Evolutionary conservation across 2,329 filamentous ascomycete species (phyloP), one percentile per base, ranked within the genome.

Genomic region (Hymenoscyphus fraxineus): DNA sequence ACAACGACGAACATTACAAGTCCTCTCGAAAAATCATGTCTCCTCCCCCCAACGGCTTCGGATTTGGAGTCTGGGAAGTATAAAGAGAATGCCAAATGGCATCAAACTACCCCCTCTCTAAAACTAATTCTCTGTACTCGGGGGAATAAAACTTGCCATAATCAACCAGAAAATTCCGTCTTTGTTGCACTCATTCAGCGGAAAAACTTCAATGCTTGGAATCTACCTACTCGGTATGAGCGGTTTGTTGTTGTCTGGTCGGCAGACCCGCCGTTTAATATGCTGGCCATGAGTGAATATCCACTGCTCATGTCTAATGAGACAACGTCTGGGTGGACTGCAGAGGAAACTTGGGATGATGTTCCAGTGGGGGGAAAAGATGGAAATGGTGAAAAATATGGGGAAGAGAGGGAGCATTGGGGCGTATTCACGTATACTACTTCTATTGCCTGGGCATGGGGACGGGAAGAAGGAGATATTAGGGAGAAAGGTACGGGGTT

Each of bases 361-460:
- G 67, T 70, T 31, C 66, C 66, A 2, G 66, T 69, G 27, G 27
- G 27, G 27, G 27, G 27, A 35, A 55, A 67, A n/a, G 38, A 61
- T 35, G 39, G 58, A 2, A 65, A 67, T 41, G 55, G 35, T 35
- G 57, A 67, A n/a, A 38, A 60, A 35, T 27, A 27, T 27, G 39
- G 58, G 2, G 66, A 67, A 41, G 55, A 61, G 35, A 71, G 68
- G 64, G 61, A 61, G 0, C 62, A 66, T 32, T 73, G 72, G 68
- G 76, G 73, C 1, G 73, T 74, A 27, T 77, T 78, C 63, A 78
- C 77, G 0, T 78, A 78, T 62, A 78, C 77, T 9, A 76, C 77
- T 3, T 76, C 75, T 58, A 74, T 78, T 27, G 74, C 75, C 1
- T 78, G 75, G 67, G 74, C 76, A 10, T 77, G 76, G 76, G 69